phyloP scores from a whole-genome alignment of 148 eudicot genomes.

The Chenopodium suecicum region DNA sequence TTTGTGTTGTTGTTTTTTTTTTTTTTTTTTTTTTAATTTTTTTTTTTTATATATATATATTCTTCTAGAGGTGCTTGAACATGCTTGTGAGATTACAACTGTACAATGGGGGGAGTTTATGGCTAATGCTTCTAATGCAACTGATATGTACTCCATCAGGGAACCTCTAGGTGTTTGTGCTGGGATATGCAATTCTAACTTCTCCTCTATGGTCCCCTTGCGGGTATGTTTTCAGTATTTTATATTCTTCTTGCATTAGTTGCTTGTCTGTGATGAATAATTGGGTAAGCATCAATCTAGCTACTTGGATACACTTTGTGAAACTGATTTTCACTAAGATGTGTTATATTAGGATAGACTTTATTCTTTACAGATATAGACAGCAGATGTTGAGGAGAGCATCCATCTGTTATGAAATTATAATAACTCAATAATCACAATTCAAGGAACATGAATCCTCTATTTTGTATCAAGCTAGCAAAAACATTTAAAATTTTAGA shows the following conservation, averaged over 20 bases:
- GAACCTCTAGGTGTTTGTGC: constrained; percentile 83
- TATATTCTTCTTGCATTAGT: constrained; percentile 1
- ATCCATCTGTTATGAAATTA: no score
- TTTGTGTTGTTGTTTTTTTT: background rate
- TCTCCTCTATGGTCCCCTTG: constrained; percentile 57
- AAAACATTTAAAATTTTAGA: no score
- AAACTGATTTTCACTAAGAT: background rate
- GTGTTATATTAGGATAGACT: background rate
- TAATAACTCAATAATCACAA: no score
- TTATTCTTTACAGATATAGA: background rate
- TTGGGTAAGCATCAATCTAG: background rate
- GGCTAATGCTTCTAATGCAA: constrained; percentile 51
- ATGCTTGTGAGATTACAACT: constrained; percentile 58
- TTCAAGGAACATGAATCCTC: no score
- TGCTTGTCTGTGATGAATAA: background rate
- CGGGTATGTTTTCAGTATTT: constrained; percentile 40
- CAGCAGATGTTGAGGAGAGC: no score
- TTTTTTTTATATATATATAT: background rate
- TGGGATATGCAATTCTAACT: constrained; percentile 57
- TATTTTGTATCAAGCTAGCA: no score
- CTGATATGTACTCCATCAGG: constrained; percentile 51
- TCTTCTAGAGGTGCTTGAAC: constrained; percentile 61
- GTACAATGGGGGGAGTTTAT: constrained; percentile 59
- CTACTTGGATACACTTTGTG: background rate
- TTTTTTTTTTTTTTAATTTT: background rate